Evolutionary conservation across 768 basidiomycete species (phyloP).

Genomic region (Pisolithus microcarpus): DNA sequence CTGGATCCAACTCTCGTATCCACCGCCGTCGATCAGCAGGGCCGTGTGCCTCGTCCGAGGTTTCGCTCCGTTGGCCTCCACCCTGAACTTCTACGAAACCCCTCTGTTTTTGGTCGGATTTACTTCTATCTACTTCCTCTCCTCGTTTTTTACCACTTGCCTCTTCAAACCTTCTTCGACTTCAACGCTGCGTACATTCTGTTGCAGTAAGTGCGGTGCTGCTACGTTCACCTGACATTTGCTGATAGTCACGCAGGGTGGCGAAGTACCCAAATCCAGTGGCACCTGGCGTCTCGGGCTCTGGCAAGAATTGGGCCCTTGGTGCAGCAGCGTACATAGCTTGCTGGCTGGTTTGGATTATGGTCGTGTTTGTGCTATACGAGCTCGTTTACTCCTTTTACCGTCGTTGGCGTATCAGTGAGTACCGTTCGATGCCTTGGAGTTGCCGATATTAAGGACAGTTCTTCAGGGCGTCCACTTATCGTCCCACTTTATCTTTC

Average conservation of each 20-base stretch:
- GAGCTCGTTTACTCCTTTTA: constrained; percentile 70
- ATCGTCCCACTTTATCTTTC: constrained; percentile 82
- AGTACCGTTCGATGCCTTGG: constrained; percentile 32
- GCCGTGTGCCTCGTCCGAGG: constrained; percentile 45
- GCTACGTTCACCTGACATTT: constrained; percentile 1
- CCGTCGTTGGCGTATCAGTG: constrained; percentile 73
- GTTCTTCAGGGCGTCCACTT: constrained; percentile 62
- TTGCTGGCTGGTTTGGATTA: constrained; percentile 71
- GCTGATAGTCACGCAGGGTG: constrained; percentile 40
- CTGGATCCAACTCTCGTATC: constrained; percentile 39
- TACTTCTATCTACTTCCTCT: constrained; percentile 69
- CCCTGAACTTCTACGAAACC: constrained; percentile 58
- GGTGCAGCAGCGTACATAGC: constrained; percentile 78
- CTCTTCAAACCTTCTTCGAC: constrained; percentile 79
- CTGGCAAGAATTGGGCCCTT: constrained; percentile 74
- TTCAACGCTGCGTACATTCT: constrained; percentile 83
- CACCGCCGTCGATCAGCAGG: constrained; percentile 26
- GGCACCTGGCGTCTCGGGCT: constrained; percentile 61
- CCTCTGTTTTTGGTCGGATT: constrained; percentile 44
- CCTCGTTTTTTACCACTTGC: constrained; percentile 63
- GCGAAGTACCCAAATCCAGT: constrained; percentile 67
- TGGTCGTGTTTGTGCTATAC: constrained; percentile 69
- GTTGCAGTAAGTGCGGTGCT: constrained; percentile 56
- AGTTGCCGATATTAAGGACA: constrained; percentile 6
- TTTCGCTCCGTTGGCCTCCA: constrained; percentile 66